Evolutionary conservation across 768 basidiomycete species (phyloP).

Genomic region (Termitomyces sp.): DNA sequence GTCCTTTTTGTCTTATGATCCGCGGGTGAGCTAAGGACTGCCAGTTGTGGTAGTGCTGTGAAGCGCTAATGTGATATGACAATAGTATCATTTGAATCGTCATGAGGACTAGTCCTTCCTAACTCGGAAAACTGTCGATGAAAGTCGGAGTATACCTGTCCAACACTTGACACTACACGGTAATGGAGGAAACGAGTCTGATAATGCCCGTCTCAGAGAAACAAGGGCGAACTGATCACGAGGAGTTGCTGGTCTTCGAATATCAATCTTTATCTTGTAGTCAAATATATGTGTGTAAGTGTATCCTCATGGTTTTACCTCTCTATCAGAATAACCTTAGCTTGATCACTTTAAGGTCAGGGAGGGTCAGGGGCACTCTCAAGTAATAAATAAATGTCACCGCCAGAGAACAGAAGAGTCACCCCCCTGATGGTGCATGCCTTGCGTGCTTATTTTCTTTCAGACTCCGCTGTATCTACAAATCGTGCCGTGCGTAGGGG

Average conservation of each 20-base stretch:
- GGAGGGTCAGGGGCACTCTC: not conserved
- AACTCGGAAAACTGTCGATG: not conserved
- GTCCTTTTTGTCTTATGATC: not conserved
- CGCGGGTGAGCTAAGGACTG: not conserved
- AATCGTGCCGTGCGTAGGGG: too few relatives aligned
- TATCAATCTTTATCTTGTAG: not conserved
- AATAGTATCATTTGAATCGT: not conserved
- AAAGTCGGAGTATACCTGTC: not conserved
- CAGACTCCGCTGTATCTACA: not conserved
- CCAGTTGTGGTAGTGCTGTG: not conserved
- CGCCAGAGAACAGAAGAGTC: not conserved
- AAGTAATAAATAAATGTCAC: not conserved
- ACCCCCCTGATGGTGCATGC: not conserved
- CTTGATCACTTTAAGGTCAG: not conserved
- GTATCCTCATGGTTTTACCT: too few relatives aligned
- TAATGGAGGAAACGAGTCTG: not conserved
- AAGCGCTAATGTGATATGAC: not conserved
- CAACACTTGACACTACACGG: not conserved
- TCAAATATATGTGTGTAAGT: not conserved
- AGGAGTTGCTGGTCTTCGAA: not conserved
- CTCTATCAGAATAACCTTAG: not conserved
- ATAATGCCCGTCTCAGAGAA: not conserved
- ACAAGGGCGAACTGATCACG: not conserved
- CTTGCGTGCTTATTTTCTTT: not conserved
- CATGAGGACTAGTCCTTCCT: not conserved